These are phyloP conservation scores for Colletotrichum sojae DNA, from an alignment of 2,329 filamentous ascomycete species.

Conservation along the genomic window DNA sequence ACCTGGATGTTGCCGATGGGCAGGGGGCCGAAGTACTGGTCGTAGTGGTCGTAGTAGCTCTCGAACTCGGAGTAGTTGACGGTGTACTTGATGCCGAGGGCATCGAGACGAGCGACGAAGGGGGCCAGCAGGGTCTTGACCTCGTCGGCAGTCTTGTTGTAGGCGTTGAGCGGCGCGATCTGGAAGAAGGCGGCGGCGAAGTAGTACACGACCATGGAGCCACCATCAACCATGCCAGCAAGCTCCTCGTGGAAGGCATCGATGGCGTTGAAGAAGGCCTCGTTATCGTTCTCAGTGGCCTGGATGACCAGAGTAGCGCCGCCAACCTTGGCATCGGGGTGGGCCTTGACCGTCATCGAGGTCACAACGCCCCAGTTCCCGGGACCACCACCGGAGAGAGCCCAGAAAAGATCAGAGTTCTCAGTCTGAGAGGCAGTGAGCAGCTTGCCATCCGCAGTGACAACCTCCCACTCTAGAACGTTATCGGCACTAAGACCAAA, in stretches of 20 bases:
- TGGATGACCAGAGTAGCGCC: slow-evolving; percentile 50
- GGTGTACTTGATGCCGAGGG: slow-evolving; percentile 49
- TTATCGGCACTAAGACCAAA: slow-evolving; percentile 74
- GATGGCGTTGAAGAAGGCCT: slow-evolving; percentile 52
- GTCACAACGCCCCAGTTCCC: slow-evolving; percentile 59
- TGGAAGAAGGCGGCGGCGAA: slow-evolving; percentile 62
- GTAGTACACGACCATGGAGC: slow-evolving; percentile 64
- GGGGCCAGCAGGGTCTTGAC: slow-evolving; percentile 60
- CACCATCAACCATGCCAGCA: slow-evolving; percentile 63
- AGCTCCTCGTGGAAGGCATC: slow-evolving; percentile 52
- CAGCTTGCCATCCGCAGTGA: slow-evolving; percentile 61
- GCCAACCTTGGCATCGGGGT: slow-evolving; percentile 50
- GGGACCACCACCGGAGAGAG: slow-evolving; percentile 61
- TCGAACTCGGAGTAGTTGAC: slow-evolving; percentile 43
- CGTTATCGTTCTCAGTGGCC: slow-evolving; percentile 46
- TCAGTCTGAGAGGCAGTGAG: slow-evolving; percentile 57
- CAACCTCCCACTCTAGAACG: slow-evolving; percentile 62
- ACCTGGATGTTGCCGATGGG: slow-evolving; percentile 65
- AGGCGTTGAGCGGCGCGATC: slow-evolving; percentile 63
- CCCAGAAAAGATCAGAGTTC: slow-evolving; percentile 65
- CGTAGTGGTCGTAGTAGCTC: slow-evolving; percentile 59
- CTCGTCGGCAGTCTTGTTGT: slow-evolving; percentile 58
- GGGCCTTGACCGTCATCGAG: slow-evolving; percentile 54
- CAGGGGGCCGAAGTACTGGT: slow-evolving; percentile 54
- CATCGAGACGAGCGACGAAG: slow-evolving; percentile 56